A percentile compares a stretch with the other conserved stretches of the same genome.
Evolutionary conservation across 2,329 filamentous ascomycete genomes (phyloP).

Genomic region (Ophiocordyceps camponoti-floridani): DNA sequence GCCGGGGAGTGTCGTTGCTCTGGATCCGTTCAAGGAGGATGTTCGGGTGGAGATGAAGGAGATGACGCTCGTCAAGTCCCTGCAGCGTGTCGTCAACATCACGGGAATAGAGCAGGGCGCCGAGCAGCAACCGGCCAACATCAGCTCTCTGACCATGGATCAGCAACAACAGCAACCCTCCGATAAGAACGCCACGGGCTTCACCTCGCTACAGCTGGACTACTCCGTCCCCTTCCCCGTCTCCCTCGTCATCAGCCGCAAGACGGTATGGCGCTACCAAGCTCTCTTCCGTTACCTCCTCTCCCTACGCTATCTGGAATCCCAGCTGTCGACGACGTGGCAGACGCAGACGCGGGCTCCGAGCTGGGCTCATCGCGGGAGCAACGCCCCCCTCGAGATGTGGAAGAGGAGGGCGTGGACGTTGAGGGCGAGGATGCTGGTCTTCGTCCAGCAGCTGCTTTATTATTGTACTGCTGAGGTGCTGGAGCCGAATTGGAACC

Average conservation of each 20-base stretch:
- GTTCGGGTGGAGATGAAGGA: conserved; percentile 97
- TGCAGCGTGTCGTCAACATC: conserved; percentile 93
- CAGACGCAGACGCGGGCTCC: conserved; percentile 67
- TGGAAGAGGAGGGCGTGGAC: conserved; percentile 94
- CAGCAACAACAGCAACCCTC: conserved; percentile 41
- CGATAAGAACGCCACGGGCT: conserved; percentile 76
- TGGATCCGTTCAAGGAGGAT: conserved; percentile 96
- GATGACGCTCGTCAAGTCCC: conserved; percentile 74
- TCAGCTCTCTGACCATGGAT: too few relatives aligned
- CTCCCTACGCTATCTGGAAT: conserved; percentile 77
- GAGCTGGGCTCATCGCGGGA: conserved; percentile 69
- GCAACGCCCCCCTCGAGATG: conserved; percentile 55
- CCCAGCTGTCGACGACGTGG: conserved; percentile 74
- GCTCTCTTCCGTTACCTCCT: conserved; percentile 87
- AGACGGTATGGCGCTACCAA: conserved; percentile 94
- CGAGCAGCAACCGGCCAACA: conserved; percentile 11
- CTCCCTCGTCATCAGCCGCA: conserved; percentile 85
- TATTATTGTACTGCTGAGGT: conserved; percentile 97
- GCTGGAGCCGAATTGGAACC: conserved; percentile 94
- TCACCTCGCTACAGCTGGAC: conserved; percentile 84
- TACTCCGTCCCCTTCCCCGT: conserved; percentile 90
- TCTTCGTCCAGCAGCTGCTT: conserved; percentile 89
- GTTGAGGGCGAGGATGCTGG: conserved; percentile 79
- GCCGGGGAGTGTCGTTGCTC: conserved; percentile 78
- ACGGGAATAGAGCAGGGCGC: conserved; percentile 82